phyloP scores from a whole-genome alignment of 2,329 filamentous ascomycete genomes.

The Zelopaecilomyces penicillatus region DNA sequence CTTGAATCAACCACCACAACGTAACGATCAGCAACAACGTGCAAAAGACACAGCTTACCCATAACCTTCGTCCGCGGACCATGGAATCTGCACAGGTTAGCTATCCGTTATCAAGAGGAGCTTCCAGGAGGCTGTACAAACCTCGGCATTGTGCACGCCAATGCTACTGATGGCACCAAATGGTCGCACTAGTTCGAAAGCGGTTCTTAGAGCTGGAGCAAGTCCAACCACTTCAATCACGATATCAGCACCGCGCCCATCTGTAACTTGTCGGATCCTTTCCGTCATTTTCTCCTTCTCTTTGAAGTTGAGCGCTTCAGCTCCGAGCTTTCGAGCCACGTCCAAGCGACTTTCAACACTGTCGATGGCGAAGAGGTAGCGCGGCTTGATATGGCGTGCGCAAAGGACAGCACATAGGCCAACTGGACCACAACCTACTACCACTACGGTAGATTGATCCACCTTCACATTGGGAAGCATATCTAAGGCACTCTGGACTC shows the following conservation, averaged over 20 bases:
- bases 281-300: conserved; percentile 57
- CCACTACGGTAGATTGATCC: conserved; percentile 58
- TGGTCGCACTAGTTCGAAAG: conserved; percentile 62
- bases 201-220: conserved; percentile 59
- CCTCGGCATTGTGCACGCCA: conserved; percentile 67
- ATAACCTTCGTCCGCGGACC: conserved; percentile 56
- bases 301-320: conserved; percentile 74
- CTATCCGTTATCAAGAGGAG: neutral
- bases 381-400: conserved; percentile 66
- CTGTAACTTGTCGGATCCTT: conserved; percentile 65
- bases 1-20: too few species aligned
- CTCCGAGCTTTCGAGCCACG: conserved; percentile 64
- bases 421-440: conserved; percentile 80
- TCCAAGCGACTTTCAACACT: conserved; percentile 66
- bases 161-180: conserved; percentile 69
- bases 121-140: conserved; percentile 28
- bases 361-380: conserved; percentile 71
- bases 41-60: conserved; percentile 24
- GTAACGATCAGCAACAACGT: too few species aligned
- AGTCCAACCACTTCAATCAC: conserved; percentile 72
- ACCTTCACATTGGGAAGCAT: conserved; percentile 35
- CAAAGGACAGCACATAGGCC: conserved; percentile 78
- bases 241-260: conserved; percentile 76
- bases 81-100: conserved; percentile 46
- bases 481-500: conserved; percentile 68